These are phyloP conservation scores for Leucaena leucocephala DNA, from an alignment of 306 rosid genomes.

Conservation along the genomic window DNA sequence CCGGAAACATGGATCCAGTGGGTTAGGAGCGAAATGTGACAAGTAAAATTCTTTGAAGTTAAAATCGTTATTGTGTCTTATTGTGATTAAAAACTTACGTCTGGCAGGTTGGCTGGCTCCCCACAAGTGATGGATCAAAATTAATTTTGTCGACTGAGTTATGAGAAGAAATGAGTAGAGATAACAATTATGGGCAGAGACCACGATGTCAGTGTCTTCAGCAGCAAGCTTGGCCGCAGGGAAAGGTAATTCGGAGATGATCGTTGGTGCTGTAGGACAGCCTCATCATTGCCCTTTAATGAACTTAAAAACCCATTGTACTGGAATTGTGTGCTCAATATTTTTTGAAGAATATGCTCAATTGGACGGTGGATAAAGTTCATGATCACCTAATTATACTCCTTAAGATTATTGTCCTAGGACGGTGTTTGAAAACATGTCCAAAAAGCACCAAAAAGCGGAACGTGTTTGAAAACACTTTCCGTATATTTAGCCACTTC, in stretches of 20 bases:
- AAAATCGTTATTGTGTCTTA: not conserved
- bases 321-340: not conserved
- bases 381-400: slow-evolving; percentile 3
- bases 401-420: not conserved
- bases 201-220: not conserved
- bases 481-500: slow-evolving; percentile 5
- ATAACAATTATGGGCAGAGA: slow-evolving; percentile 19
- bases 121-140: slow-evolving; percentile 12
- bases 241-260: slow-evolving; percentile 14
- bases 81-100: slow-evolving; percentile 23
- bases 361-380: not conserved
- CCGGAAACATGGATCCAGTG: slow-evolving; percentile 1
- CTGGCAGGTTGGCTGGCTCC: slow-evolving; percentile 18
- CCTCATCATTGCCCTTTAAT: not conserved
- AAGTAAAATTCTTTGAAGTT: not conserved
- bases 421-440: not conserved
- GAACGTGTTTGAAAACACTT: not conserved
- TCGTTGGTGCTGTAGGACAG: not conserved
- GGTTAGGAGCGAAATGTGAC: not conserved
- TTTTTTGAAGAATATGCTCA: not conserved
- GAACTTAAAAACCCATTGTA: not conserved
- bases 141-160: slow-evolving; percentile 34
- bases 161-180: slow-evolving; percentile 24
- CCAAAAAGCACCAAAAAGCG: not conserved
- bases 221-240: slow-evolving; percentile 22